These are phyloP conservation scores for Plenodomus lindquistii DNA, from an alignment of 2,329 filamentous ascomycete species.

Conservation along the genomic window DNA sequence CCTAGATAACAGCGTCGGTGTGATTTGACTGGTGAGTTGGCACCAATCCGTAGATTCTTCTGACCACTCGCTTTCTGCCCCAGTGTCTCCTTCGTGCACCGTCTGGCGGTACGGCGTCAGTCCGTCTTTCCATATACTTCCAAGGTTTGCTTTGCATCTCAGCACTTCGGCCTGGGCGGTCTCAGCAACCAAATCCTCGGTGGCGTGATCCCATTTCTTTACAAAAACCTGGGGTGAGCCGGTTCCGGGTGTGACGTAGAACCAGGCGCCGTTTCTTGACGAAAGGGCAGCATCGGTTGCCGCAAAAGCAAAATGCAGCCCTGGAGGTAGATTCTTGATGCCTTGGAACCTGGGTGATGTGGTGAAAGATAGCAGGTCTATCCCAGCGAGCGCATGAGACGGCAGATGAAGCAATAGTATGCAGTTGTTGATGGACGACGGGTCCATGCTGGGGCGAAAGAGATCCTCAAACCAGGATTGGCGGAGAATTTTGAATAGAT, in stretches of 20 bases:
- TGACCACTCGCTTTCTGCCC: conserved; percentile 33
- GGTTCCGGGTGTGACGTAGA: conserved; percentile 52
- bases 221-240: conserved; percentile 53
- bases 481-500: conserved; percentile 39
- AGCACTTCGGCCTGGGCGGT: conserved; percentile 49
- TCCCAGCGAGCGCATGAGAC: conserved; percentile 55
- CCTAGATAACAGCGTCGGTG: conserved; percentile 53
- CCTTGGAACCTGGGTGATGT: conserved; percentile 64
- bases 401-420: conserved; percentile 52
- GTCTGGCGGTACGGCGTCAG: conserved; percentile 54
- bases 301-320: conserved; percentile 65
- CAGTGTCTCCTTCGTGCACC: conserved; percentile 32
- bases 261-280: conserved; percentile 65
- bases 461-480: conserved; percentile 40
- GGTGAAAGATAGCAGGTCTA: conserved; percentile 64
- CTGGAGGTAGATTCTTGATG: conserved; percentile 61
- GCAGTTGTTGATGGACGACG: conserved; percentile 39
- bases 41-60: conserved; percentile 59
- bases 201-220: conserved; percentile 58
- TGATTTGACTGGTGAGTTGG: conserved; percentile 56
- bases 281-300: conserved; percentile 62
- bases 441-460: conserved; percentile 41
- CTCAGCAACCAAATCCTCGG: conserved; percentile 52
- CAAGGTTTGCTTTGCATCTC: conserved; percentile 60
- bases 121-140: conserved; percentile 59